phyloP scores from a whole-genome alignment of 176 grass and related monocot species.

The Ensete glaucum region DNA sequence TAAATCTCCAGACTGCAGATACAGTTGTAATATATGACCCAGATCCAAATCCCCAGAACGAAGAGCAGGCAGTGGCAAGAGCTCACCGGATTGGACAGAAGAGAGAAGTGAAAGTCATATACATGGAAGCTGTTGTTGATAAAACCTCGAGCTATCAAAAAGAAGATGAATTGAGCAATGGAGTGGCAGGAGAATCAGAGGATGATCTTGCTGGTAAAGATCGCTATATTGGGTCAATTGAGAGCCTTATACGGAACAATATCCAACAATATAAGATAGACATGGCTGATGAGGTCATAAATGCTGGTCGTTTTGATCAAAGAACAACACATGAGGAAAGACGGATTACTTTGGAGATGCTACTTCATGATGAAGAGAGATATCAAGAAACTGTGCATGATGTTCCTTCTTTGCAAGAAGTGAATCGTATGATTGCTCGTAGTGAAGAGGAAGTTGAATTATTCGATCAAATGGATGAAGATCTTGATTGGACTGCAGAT shows the following conservation, averaged over 20 bases:
- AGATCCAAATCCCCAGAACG: constrained; percentile 96
- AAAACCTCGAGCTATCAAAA: constrained; percentile 93
- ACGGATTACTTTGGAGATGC: constrained; percentile 81
- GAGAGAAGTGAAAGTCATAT: constrained; percentile 99
- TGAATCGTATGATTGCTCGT: constrained; percentile 99
- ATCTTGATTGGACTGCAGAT: constrained; percentile 92
- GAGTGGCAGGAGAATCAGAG: constrained; percentile 55
- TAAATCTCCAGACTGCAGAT: constrained; percentile 99
- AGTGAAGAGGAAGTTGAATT: constrained; percentile 76
- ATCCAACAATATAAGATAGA: constrained; percentile 99
- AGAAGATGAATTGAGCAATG: constrained; percentile 95
- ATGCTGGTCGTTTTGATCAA: constrained; percentile 99
- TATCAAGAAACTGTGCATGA: constrained; percentile 96
- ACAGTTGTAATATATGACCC: constrained; percentile 99
- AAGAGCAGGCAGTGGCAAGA: constrained; percentile 96
- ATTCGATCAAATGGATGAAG: constrained; percentile 99
- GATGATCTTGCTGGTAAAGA: constrained; percentile 96
- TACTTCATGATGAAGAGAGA: constrained; percentile 95
- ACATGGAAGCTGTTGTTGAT: constrained; percentile 94
- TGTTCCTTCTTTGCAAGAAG: constrained; percentile 92
- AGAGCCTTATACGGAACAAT: constrained; percentile 95
- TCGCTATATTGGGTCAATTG: constrained; percentile 87
- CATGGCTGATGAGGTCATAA: constrained; percentile 99
- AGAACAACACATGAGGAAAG: constrained; percentile 99
- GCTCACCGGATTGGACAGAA: constrained; percentile 97